Evolutionary conservation across 495 filamentous ascomycete genomes (phyloP).

Genomic region (Darksidea phi): DNA sequence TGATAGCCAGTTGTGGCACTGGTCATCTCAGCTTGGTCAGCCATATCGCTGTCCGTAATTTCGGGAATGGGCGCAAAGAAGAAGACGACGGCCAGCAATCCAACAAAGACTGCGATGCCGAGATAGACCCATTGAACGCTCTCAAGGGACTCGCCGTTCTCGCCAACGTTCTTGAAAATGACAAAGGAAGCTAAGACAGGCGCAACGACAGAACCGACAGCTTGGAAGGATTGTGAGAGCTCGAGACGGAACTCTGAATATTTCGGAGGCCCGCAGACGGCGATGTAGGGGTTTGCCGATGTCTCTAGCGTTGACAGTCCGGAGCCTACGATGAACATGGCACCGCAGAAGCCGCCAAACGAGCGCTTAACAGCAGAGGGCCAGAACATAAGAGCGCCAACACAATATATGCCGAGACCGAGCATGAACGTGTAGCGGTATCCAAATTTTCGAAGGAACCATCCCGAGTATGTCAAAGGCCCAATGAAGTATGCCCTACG

Average conservation of each 20-base stretch:
- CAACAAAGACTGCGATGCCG: slow-evolving; percentile 68
- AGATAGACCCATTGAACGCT: slow-evolving; percentile 76
- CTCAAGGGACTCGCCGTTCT: slow-evolving; percentile 50
- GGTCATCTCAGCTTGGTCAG: slow-evolving; percentile 50
- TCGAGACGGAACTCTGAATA: slow-evolving; percentile 70
- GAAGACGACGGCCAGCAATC: slow-evolving; percentile 63
- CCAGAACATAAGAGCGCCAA: slow-evolving; percentile 65
- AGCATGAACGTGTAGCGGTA: slow-evolving; percentile 61
- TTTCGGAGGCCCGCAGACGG: slow-evolving; percentile 65
- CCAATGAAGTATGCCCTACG: slow-evolving; percentile 60
- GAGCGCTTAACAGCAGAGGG: slow-evolving; percentile 57
- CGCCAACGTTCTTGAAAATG: slow-evolving; percentile 59
- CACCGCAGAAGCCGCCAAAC: slow-evolving; percentile 69
- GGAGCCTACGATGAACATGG: slow-evolving; percentile 67
- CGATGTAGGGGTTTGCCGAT: slow-evolving; percentile 69
- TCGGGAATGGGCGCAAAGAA: slow-evolving; percentile 65
- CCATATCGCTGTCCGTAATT: slow-evolving; percentile 69
- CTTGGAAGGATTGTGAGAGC: slow-evolving; percentile 66
- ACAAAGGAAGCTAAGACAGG: slow-evolving; percentile 67
- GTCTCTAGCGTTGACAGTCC: slow-evolving; percentile 73
- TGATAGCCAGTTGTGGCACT: slow-evolving; percentile 43
- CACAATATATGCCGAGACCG: slow-evolving; percentile 58
- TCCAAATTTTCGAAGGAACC: slow-evolving; percentile 63
- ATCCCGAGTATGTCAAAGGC: slow-evolving; percentile 63
- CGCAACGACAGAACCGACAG: slow-evolving; percentile 62